Base-by-base conservation (phyloP, 2,329 filamentous ascomycete species). In the Colletotrichum orchidophilum region DNA sequence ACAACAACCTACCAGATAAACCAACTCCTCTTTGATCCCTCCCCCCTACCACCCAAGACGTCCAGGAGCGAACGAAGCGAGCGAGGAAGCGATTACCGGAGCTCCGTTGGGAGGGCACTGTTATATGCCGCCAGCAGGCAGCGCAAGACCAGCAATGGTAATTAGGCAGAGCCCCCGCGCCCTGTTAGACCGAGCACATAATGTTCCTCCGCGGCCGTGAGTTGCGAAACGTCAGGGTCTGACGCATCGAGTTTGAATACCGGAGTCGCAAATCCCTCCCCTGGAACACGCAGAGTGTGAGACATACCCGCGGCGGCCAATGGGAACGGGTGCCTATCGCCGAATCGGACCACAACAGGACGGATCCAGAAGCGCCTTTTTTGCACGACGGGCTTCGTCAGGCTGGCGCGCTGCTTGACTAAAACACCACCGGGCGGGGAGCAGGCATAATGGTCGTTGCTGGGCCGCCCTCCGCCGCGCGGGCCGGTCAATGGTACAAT, bases 231-330 rank as follows among this genome's bases (percentile, higher is more conserved):
- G 54, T 63, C 67, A 67, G 67, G 71, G 62, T 68, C 62, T 73
- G 61, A 72, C 67, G 67, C 62, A 71, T 67, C 66, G 53, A 62
- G 70, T 72, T 61, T 72, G 68, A 57, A 72, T 71, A 72, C 72
- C 66, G 70, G 58, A 73, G 70, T 73, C 70, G 70, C 72, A 73
- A 53, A 55, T 73, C 63, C 70, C 18, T 42, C 39, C 63, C 62
- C 72, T 73, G 72, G 70, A 71, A 73, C 72, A 66, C 55, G 29
- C 63, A 65, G 58, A 73, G 72, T 73, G 66, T 73, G 72, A 73
- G 72, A 71, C 66, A 67, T 63, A 70, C 54, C 27, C 26, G 29
- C 59, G 58, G 54, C 55, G 59, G 54, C 72, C 72, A 73, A 73
- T 73, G 46, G 70, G 66, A 62, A 55, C 52, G 18, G 53, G 58